phyloP scores from a whole-genome alignment of 1,284 basidiomycete genomes.

The Pseudozyma pruni region DNA sequence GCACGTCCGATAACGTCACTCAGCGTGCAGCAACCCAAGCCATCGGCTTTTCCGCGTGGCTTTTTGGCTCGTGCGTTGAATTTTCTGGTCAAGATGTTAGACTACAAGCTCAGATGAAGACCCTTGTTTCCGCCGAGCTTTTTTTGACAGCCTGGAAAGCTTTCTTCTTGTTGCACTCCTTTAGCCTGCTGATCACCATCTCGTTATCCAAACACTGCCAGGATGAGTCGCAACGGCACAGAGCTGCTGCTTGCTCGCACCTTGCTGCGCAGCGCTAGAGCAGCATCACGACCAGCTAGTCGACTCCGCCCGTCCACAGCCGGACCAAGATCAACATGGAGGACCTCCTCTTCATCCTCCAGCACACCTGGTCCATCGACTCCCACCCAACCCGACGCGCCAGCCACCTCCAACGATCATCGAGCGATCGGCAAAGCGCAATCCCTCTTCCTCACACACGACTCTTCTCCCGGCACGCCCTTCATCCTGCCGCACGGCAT shows the following conservation, averaged over 20 bases:
- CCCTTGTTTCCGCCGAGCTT: conserved; percentile 3
- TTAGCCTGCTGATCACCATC: background rate
- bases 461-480: conserved; percentile 64
- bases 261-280: conserved; percentile 9
- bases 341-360: conserved; percentile 12
- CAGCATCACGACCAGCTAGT: background rate
- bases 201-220: background rate
- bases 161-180: background rate
- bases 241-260: conserved; percentile 11
- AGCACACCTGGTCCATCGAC: conserved; percentile 2
- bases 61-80: conserved; percentile 17
- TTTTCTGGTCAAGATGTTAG: background rate
- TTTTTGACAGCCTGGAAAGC: background rate
- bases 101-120: background rate
- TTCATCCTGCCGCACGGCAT: conserved; percentile 67
- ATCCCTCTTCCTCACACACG: conserved; percentile 63
- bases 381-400: background rate
- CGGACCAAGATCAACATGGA: background rate
- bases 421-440: conserved; percentile 56
- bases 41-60: conserved; percentile 3
- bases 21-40: conserved; percentile 1
- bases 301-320: background rate
- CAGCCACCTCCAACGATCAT: conserved; percentile 49
- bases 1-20: conserved; percentile 19
- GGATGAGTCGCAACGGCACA: conserved; percentile 12